Base-by-base conservation (phyloP, 2,329 filamentous ascomycete species). In the Waltergamsia citrina region DNA sequence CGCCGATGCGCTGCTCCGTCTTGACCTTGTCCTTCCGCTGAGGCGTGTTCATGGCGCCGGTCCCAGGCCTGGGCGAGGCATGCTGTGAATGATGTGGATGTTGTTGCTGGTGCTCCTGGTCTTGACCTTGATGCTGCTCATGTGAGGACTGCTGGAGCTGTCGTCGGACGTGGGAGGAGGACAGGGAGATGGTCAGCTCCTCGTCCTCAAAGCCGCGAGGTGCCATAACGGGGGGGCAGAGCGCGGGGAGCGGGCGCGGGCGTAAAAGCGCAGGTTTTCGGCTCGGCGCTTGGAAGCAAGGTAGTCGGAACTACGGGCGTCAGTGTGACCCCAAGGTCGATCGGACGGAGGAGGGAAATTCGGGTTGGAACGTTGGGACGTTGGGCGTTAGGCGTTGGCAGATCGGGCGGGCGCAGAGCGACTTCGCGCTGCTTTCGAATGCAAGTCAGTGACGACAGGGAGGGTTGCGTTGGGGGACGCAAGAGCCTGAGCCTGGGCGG, bases 1-100 rank as follows among this genome's bases (percentile, higher is more conserved):
- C 85, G 44, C 87, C 87, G 51, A 96, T 78, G 45, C 90, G 79
- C 65, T 90, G 83, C 63, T 84, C 85, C 43, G 78, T 74, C 63
- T 73, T 79, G 63, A 58, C 54, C 52, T 63, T 67, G 38, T 71
- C 55, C 39, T 40, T 41, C 8, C 57, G 53, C 37, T 52, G 47
- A 32, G 47, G 50, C 36, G 50, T 48, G 34, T 52, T 51, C 50
- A 52, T 56, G 47, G 49, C 60, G 47, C 47, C 52, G 44, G 51
- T 49, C 37, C 35, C 29, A 40, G 41, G 31, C 38, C 41, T 26
- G 36, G 43, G 36, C 37, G 43, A 36, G 31, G 36, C 33, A 32
- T 47, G 41, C 31, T 50, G 49, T 33, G 43, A 46, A 25, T 43
- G 47, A 15, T 37, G 41, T 17, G 17, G 28, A 12, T 29, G 28